Evolutionary conservation across 768 basidiomycete species (phyloP), one percentile per base, ranked within the genome.

Genomic region (Podaxis carcinomalis): DNA sequence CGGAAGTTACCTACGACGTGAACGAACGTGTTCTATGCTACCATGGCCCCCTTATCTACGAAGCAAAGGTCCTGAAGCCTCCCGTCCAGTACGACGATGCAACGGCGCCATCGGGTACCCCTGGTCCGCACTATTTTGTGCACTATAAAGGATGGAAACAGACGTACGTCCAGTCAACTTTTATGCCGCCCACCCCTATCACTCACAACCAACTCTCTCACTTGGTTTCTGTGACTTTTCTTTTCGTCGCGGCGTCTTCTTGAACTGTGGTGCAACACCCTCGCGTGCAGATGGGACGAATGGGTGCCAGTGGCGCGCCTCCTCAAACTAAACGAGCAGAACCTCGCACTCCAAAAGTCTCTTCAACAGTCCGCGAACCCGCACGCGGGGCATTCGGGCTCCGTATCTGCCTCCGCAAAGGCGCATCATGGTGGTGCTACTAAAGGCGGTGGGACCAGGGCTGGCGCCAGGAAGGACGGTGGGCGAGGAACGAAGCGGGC

Each of bases 61-160:
- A 96, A 74, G 95, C 95, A 10, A 96, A 98, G 74, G 80, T 98
- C n/a, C 81, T 95, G 65, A 80, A 81, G 64, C 71, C 75, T 2
- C 85, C 88, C 62, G 80, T 61, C 23, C 32, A 76, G 42, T 88
- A 86, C 75, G 85, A 87, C 61, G 87, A 89, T 66, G 73, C 78
- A 16, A 86, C 78, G 57, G 83, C 87, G 0, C 78, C 83, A 44
- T 80, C 83, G 4, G 84, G 86, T 5, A 71, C 74, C 9, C 72
- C 82, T 2, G 96, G 95, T 5, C 84, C 86, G 3, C 93, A 96
- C 68, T 98, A 93, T 74, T 88, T 91, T 63, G 95, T 99, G 40
- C 97, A 99, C 73, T 99, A 99, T 81, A 97, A 98, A 74, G 97
- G 97, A 7, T 99, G 97, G 97, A 99, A 98, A 72, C 91, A 93